Base-by-base conservation (phyloP, 2,329 filamentous ascomycete genomes). In the Ilyonectria mors-panacis region DNA sequence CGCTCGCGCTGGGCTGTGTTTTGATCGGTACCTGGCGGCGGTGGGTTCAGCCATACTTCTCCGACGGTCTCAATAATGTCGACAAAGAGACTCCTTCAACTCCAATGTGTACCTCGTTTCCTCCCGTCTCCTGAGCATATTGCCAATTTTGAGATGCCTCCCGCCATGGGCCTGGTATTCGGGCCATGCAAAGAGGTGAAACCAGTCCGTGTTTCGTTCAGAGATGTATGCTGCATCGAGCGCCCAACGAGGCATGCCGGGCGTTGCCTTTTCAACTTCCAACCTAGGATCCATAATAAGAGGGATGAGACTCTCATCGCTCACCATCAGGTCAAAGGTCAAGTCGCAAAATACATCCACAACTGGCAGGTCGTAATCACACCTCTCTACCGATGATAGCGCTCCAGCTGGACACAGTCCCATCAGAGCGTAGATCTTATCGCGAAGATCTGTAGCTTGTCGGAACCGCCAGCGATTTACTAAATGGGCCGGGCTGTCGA, bases 231-330 rank as follows among this genome's bases (percentile, higher is more conserved):
- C 26, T 15, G 57, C 48, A 47, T 69, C 64, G 1, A 67, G 47
- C 5, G 64, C 67, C 67, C 64, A 69, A 6, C 60, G 65, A 26
- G 64, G 67, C 21, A 67, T 59, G 13, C 61, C 64, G 5, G 65
- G 59, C 17, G 67, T 69, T 13, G 67, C 67, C 28, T 51, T 45
- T 17, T 65, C 51, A 3, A 23, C 37, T 37, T 69, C 67, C 21
- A 69, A n/a, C 12, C 60, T 44, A 12, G 67, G 65, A 21, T 69
- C 64, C 42, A 57, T 45, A 30, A 64, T 59, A 19, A 69, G 60
- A 10, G 65, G 39, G 8, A 56, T 7, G 3, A 69, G 56, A 15
- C 55, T 53, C 42, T 65, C 50, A 19, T 69, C 53, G 61, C n/a
- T 44, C 19, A 62, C n/a, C 44, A 69, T 67, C 10, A 69, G 59